Evolutionary conservation across 163 green algal genomes (phyloP).

Genomic region (Prototheca cutis): DNA sequence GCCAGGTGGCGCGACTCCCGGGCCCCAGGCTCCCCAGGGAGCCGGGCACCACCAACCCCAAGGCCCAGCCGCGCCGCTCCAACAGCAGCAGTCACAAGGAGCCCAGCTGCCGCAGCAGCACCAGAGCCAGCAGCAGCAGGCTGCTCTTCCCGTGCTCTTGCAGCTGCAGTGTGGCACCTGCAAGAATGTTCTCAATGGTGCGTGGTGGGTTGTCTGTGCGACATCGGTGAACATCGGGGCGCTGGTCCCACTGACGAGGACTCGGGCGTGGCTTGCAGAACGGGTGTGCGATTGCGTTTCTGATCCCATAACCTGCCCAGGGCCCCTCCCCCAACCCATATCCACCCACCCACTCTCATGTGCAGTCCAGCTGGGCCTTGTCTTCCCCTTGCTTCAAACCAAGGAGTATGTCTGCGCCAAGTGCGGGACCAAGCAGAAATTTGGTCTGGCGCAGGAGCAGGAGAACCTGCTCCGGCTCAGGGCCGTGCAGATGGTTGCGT

Average conservation of each 20-base stretch:
- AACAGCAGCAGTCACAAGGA: too few relatives aligned
- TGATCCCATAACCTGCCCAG: too few relatives aligned
- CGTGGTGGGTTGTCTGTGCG: background rate
- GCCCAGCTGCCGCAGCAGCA: too few relatives aligned
- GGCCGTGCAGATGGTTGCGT: background rate
- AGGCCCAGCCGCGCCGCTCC: too few relatives aligned
- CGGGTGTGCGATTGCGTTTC: background rate
- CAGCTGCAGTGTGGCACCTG: conserved; percentile 37
- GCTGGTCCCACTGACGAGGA: background rate
- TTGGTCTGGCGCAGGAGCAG: background rate
- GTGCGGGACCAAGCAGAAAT: background rate
- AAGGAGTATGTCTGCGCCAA: background rate
- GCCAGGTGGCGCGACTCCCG: too few relatives aligned
- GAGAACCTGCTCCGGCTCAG: background rate
- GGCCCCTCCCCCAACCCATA: background rate
- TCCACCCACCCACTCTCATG: background rate
- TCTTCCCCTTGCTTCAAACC: background rate
- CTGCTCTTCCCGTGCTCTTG: conserved; percentile 15
- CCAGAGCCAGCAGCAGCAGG: too few relatives aligned
- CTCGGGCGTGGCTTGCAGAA: background rate
- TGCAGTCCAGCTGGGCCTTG: background rate
- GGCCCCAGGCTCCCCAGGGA: too few relatives aligned
- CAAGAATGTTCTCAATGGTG: conserved; percentile 23
- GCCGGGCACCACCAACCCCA: too few relatives aligned
- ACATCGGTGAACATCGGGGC: background rate